A percentile compares a stretch with the other conserved stretches of the same genome.
Conservation (phyloP, 2,329 filamentous ascomycete genomes). For the Lachnellula suecica region DNA sequence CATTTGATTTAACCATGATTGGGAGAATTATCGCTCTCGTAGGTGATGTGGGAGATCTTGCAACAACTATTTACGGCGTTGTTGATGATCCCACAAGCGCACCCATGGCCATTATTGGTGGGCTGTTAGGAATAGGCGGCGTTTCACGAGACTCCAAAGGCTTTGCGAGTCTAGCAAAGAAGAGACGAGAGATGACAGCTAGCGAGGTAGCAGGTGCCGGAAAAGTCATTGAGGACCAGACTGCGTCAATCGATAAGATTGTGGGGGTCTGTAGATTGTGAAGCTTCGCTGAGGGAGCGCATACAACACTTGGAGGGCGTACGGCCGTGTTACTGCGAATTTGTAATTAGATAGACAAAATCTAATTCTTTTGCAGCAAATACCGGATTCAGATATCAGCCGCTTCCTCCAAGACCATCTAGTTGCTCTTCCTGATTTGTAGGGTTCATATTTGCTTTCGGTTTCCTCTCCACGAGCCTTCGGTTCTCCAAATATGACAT, state of each 20-base stretch:
- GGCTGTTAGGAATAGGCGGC: neutral
- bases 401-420: too few relatives aligned
- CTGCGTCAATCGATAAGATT: neutral
- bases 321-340: too few relatives aligned
- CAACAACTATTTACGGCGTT: slow-evolving; percentile 22
- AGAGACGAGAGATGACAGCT: neutral
- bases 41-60: slow-evolving; percentile 6
- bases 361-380: too few relatives aligned
- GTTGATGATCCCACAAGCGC: slow-evolving; percentile 26
- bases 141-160: neutral
- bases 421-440: too few relatives aligned
- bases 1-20: neutral
- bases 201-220: neutral
- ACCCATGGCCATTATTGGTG: slow-evolving; percentile 27
- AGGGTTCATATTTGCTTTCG: too few relatives aligned
- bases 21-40: slow-evolving; percentile 27
- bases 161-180: neutral
- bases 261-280: too few relatives aligned
- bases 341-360: too few relatives aligned
- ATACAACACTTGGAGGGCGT: too few relatives aligned
- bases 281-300: too few relatives aligned
- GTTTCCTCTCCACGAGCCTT: too few relatives aligned
- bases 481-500: too few relatives aligned
- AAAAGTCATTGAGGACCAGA: neutral
- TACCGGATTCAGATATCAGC: too few relatives aligned